Evolutionary conservation across 176 grass and related monocot genomes (phyloP).

Genomic region (Elaeis guineensis): DNA sequence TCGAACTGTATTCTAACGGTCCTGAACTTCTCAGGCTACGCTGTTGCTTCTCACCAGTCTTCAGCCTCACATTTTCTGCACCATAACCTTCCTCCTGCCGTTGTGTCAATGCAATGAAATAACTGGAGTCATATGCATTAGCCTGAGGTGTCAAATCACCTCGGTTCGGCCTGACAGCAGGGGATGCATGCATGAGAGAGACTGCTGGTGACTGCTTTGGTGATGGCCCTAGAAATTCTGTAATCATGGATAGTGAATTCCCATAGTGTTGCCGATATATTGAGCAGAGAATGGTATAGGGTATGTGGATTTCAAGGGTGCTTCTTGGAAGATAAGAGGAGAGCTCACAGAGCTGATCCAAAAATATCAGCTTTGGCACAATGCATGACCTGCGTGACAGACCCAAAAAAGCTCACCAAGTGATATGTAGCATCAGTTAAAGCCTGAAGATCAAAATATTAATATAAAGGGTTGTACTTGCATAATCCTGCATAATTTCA

Average conservation of each 20-base stretch:
- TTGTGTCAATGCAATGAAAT: slow-evolving; percentile 40
- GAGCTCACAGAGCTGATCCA: slow-evolving; percentile 78
- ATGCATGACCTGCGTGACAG: slow-evolving; percentile 45
- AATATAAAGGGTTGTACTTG: too few species aligned
- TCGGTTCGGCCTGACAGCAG: slow-evolving; percentile 39
- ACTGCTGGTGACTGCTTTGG: slow-evolving; percentile 89
- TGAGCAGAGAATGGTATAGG: slow-evolving; percentile 86
- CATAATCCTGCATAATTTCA: too few species aligned
- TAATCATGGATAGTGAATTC: slow-evolving; percentile 26
- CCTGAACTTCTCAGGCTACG: slow-evolving; percentile 71
- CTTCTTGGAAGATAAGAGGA: slow-evolving; percentile 88
- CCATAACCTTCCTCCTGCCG: slow-evolving; percentile 56
- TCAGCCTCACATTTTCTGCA: slow-evolving; percentile 26
- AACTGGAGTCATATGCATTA: slow-evolving; percentile 41
- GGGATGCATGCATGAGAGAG: slow-evolving; percentile 67
- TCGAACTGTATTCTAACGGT: slow-evolving; percentile 54
- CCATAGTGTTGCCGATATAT: slow-evolving; percentile 77
- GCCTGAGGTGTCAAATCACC: slow-evolving; percentile 44
- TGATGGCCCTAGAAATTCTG: slow-evolving; percentile 49
- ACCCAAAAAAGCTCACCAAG: slow-evolving; percentile 3
- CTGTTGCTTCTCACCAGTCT: slow-evolving; percentile 50
- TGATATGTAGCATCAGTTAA: not conserved
- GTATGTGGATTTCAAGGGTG: slow-evolving; percentile 90
- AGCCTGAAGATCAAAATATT: not conserved
- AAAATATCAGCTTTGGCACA: slow-evolving; percentile 86